Base-by-base conservation (phyloP, 805 yeast species). In the Candida xiaguanensis region DNA sequence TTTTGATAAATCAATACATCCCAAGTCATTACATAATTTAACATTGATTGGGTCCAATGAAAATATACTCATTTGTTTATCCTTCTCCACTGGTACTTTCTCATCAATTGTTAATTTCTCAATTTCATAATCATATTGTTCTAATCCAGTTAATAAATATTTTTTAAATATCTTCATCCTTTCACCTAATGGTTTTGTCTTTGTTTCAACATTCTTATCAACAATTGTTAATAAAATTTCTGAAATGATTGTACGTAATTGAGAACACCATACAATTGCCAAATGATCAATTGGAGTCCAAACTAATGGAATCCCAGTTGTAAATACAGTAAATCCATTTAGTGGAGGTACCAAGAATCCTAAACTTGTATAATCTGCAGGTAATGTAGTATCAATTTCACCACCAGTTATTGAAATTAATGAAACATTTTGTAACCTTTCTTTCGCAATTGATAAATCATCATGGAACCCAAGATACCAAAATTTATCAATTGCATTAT, bases 221-320 rank as follows among this genome's bases (percentile, higher is more conserved):
- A 78, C 74, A 9, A 84, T 67, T 22, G 77, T 82, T 34, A 85
- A 61, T 26, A 93, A 53, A 0, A 80, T 65, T 36, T 63, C 63
- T 7, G 86, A 82, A 1, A 91, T 47, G 12, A 72, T 75, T 38
- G 74, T 68, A 38, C 97, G 72, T 27, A 90, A 63, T 58, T 91
- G 97, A 44, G 81, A 85, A 61, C 99, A 91, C 99, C 99, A 91
- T 2, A 91, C 95, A 34, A 93, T 81, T 0, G 98, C 97, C 47
- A 88, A 71, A 63, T 91, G 99, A 59, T 91, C 98, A 29, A 89
- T 80, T 1, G 96, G 85, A 0, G 96, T 81, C 95, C 97, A 91
- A 1, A 91, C 96, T 2, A 72, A 74, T 0, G 96, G 96, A 8
- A 91, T 83, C 1, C 95, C 90, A 0, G 93, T 80, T 0, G 96